Evolutionary conservation across 2,329 filamentous ascomycete species (phyloP).

Genomic region (Anisogramma anomala): DNA sequence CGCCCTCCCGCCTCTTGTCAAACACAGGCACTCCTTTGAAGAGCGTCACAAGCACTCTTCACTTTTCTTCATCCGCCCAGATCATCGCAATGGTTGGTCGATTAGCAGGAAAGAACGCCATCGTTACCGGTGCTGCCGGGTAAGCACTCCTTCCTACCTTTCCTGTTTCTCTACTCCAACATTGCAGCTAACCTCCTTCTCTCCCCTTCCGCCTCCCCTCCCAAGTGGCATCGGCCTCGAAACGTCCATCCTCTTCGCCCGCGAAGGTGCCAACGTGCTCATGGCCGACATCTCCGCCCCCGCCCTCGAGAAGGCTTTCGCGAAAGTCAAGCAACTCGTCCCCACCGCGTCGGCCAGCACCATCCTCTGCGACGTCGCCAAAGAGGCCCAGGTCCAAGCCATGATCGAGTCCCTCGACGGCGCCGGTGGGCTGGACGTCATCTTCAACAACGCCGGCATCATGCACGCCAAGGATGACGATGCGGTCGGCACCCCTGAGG

Average conservation of each 20-base stretch:
- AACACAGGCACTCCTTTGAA: too few relatives aligned
- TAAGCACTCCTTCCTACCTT: conserved; percentile 35
- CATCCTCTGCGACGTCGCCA: conserved; percentile 59
- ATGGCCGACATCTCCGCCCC: conserved; percentile 75
- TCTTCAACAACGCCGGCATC: conserved; percentile 97
- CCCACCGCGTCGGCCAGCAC: conserved; percentile 37
- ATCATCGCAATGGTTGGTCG: conserved; percentile 27
- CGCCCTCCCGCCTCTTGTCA: too few relatives aligned
- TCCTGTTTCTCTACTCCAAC: not conserved
- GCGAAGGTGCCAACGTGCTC: conserved; percentile 75
- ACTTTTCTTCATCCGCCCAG: not conserved
- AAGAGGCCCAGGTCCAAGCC: conserved; percentile 65
- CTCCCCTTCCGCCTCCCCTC: not conserved
- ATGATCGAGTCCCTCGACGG: conserved; percentile 64
- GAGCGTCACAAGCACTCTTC: not conserved
- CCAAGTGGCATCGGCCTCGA: conserved; percentile 82
- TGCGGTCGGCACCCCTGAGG: conserved; percentile 73
- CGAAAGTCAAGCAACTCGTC: conserved; percentile 63
- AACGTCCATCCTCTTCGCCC: conserved; percentile 78
- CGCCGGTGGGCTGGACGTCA: conserved; percentile 81
- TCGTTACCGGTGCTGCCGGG: conserved; percentile 81
- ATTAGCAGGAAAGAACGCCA: conserved; percentile 48
- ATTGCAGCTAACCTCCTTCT: not conserved
- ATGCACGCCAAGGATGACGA: conserved; percentile 80
- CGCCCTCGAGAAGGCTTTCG: conserved; percentile 63